Conservation (phyloP, 2,329 filamentous ascomycete species). For the Exophiala dermatitidis region DNA sequence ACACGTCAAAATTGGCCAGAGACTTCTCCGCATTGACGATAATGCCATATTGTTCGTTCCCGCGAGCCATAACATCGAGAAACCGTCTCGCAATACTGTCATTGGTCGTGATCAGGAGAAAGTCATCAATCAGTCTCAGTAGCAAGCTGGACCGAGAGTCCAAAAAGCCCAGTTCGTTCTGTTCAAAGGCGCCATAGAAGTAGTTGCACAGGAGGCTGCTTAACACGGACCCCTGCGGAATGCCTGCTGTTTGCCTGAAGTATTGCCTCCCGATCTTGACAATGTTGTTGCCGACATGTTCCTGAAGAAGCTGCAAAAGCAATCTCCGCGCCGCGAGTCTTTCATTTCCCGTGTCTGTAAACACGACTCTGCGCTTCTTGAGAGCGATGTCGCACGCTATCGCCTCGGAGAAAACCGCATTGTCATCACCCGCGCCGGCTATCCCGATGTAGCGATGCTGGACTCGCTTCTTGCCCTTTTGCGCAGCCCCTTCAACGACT, state of each 20-base stretch:
- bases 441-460: slow-evolving; percentile 22
- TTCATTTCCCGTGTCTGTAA: slow-evolving; percentile 62
- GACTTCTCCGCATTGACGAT: slow-evolving; percentile 70
- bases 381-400: slow-evolving; percentile 29
- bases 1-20: slow-evolving; percentile 71
- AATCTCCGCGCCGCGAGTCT: slow-evolving; percentile 50
- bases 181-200: slow-evolving; percentile 86
- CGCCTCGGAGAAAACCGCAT: slow-evolving; percentile 9
- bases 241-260: slow-evolving; percentile 80
- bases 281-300: slow-evolving; percentile 79
- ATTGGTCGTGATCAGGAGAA: slow-evolving; percentile 74
- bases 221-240: slow-evolving; percentile 85
- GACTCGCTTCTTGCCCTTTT: not conserved
- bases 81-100: slow-evolving; percentile 62
- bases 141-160: slow-evolving; percentile 52
- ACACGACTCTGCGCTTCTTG: slow-evolving; percentile 57
- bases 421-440: slow-evolving; percentile 19
- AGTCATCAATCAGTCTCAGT: slow-evolving; percentile 83
- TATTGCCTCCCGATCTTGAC: slow-evolving; percentile 83
- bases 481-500: not conserved
- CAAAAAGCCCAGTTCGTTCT: slow-evolving; percentile 61
- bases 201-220: slow-evolving; percentile 87
- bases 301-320: slow-evolving; percentile 62
- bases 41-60: slow-evolving; percentile 73
- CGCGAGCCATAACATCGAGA: slow-evolving; percentile 69